phyloP scores from a whole-genome alignment of 371 early-diverging fungal genomes.

The Lichtheimia corymbifera region DNA sequence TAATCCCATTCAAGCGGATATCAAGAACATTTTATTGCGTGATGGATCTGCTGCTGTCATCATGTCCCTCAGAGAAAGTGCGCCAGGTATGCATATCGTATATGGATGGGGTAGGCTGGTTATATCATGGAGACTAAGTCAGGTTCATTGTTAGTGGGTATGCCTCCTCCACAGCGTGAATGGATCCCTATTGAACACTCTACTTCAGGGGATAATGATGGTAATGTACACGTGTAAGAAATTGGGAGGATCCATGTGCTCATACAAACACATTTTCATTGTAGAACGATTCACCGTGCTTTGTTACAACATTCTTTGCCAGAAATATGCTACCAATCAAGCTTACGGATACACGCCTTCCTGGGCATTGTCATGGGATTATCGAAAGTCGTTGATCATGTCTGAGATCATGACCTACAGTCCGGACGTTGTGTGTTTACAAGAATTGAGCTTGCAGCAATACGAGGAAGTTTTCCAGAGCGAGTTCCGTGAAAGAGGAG shows the following conservation, averaged over 20 bases:
- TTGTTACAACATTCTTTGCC: constrained; percentile 95
- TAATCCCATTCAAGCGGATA: constrained; percentile 92
- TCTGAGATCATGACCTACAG: constrained; percentile 86
- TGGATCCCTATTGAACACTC: constrained; percentile 80
- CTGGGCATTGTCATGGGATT: constrained; percentile 96
- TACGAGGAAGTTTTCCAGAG: constrained; percentile 85
- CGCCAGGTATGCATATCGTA: constrained; percentile 61
- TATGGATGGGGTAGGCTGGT: not conserved
- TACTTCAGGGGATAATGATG: constrained; percentile 16
- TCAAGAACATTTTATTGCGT: constrained; percentile 79
- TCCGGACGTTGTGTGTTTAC: constrained; percentile 95
- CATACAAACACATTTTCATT: not conserved
- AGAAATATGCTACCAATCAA: constrained; percentile 88
- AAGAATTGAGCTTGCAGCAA: constrained; percentile 34
- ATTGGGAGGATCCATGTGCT: too few relatives aligned
- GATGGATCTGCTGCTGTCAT: constrained; percentile 89
- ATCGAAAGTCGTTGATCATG: constrained; percentile 91
- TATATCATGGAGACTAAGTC: not conserved
- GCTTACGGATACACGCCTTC: constrained; percentile 97
- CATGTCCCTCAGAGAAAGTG: constrained; percentile 89
- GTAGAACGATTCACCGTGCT: constrained; percentile 83
- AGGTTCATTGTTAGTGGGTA: constrained; percentile 51
- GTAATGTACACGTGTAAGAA: not conserved
- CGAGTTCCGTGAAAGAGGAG: constrained; percentile 72
- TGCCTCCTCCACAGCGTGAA: constrained; percentile 88